phyloP scores from a whole-genome alignment of 176 grass and related monocot genomes.

The Tillandsia leiboldiana region DNA sequence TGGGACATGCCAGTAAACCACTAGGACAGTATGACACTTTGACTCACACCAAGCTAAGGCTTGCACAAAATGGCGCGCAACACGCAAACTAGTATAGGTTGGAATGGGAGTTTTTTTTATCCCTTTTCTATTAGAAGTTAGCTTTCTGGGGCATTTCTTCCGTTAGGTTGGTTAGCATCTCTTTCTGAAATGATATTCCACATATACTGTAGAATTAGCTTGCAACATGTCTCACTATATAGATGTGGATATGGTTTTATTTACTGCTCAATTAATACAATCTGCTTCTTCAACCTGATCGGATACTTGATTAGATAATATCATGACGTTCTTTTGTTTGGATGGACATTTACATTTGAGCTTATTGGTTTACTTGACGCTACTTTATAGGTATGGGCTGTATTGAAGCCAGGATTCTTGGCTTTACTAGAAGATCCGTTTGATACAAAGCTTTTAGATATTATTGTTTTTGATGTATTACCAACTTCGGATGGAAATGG shows the following conservation, averaged over 20 bases:
- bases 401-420: slow-evolving; percentile 81
- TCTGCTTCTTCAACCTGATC: background rate
- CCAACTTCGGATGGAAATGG: slow-evolving; percentile 35
- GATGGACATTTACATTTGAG: slow-evolving; percentile 1
- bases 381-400: slow-evolving; percentile 68
- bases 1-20: no score
- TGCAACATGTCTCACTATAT: background rate
- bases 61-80: no score
- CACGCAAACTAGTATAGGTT: no score
- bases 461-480: slow-evolving; percentile 67
- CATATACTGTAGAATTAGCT: no score
- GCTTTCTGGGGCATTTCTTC: no score
- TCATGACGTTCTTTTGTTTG: slow-evolving; percentile 8
- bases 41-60: no score
- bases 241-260: background rate
- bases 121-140: no score
- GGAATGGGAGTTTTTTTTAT: no score
- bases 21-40: no score
- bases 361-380: slow-evolving; percentile 8
- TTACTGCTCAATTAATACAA: background rate
- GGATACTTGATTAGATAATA: background rate
- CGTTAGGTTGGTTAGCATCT: no score
- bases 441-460: slow-evolving; percentile 78
- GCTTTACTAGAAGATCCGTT: slow-evolving; percentile 77
- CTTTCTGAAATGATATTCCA: no score